These are phyloP conservation scores for Poa annua DNA, from an alignment of 176 grass and related monocot species.

Conservation along the genomic window DNA sequence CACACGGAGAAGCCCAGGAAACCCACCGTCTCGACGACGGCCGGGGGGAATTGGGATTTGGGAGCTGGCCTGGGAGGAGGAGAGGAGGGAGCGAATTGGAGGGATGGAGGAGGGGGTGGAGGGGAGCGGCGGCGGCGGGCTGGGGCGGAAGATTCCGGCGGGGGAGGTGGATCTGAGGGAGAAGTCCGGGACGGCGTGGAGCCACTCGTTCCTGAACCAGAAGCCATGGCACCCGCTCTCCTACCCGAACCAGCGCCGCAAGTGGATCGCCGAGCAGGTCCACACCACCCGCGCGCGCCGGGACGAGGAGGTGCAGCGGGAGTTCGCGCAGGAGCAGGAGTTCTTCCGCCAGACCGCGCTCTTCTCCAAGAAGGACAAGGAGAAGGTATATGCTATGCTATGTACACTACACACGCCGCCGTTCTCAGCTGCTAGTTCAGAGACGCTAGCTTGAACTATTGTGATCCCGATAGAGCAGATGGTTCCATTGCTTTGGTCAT, in stretches of 20 bases:
- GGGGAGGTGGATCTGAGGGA: conserved; percentile 93
- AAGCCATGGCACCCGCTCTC: conserved; percentile 96
- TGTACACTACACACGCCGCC: neutral
- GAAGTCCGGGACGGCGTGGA: conserved; percentile 95
- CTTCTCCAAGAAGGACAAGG: conserved; percentile 95
- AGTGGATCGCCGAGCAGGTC: conserved; percentile 98
- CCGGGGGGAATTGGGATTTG: neutral
- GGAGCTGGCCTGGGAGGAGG: neutral
- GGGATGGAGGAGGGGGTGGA: conserved; percentile 71
- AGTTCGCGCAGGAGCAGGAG: conserved; percentile 98
- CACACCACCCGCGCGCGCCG: conserved; percentile 61
- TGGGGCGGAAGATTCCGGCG: conserved; percentile 49
- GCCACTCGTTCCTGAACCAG: conserved; percentile 95
- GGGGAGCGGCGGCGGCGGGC: conserved; percentile 42
- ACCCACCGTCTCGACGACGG: neutral
- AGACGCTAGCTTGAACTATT: neutral
- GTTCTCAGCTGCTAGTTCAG: neutral
- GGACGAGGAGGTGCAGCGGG: conserved; percentile 72
- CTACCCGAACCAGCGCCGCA: conserved; percentile 97
- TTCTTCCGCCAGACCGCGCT: conserved; percentile 95
- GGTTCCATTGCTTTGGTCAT: neutral
- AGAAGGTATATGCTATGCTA: conserved; percentile 62
- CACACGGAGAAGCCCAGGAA: neutral
- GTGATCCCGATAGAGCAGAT: neutral
- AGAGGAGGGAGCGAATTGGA: neutral